Base-by-base conservation (phyloP, 2,329 filamentous ascomycete species). In the Zymoseptoria passerinii region DNA sequence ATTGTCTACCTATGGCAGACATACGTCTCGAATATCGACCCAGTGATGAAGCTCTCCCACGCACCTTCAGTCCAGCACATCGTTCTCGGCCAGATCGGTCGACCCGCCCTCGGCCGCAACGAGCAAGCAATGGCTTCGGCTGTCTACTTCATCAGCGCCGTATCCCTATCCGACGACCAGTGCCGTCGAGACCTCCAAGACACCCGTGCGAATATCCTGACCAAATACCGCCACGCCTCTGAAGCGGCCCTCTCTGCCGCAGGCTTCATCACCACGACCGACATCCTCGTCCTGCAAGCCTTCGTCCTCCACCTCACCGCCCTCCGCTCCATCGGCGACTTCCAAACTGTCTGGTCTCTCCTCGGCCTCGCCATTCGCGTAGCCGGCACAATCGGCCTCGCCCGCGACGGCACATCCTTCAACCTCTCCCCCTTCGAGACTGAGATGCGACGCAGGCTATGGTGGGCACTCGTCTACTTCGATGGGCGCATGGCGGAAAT, bases 1-100 rank as follows among this genome's bases (percentile, higher is more conserved):
- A 81, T 88, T 27, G 85, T 89, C 66, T 80, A 80, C 54, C 78
- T 92, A 4, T 92, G 89, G 89, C 86, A 90, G 69, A 77, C 83
- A 8, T 91, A 86, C 63, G 75, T 90, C 5, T 84, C 89, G 53
- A 85, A 89, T 61, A 84, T 92, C 57, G 88, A 92, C 66, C 88
- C 88, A 0, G 71, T 90, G 51, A 83, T 84, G 64, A 92, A 91
- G 69, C 67, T 85, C 51, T 83, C 90, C 23, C 89, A 92, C 68
- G 81, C 86, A 1, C 88, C 88, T 0, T 84, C 84, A 0, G 72
- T 90, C 3, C 85, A 90, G 66, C 80, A 81, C 51, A 76, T 91
- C 7, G 78, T 87, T 44, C 81, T 88, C 58, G 85, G 78, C 16
- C 79, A 83, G 60, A 74, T 85, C 19, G 73, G 75, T 10, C 78